A percentile compares a stretch with the other conserved stretches of the same genome.
Evolutionary conservation across 257 asterid genomes (phyloP).

Genomic region (Fraxinus pennsylvanica): DNA sequence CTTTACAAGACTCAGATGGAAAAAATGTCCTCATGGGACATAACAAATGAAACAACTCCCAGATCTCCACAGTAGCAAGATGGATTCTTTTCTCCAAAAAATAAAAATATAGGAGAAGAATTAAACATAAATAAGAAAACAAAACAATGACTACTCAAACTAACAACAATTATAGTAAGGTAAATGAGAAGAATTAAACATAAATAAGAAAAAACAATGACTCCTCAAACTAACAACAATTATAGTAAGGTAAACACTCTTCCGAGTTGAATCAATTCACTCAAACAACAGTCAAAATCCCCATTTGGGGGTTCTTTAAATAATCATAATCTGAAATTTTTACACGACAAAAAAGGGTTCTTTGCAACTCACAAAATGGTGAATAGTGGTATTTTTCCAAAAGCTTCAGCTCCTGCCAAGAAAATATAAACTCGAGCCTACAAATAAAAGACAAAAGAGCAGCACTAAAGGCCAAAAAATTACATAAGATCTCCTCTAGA

Average conservation of each 20-base stretch:
- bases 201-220: slow-evolving; percentile 7
- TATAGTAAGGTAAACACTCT: slow-evolving; percentile 24
- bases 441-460: slow-evolving; percentile 29
- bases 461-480: slow-evolving; percentile 26
- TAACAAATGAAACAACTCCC: slow-evolving; percentile 69
- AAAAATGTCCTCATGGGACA: slow-evolving; percentile 94
- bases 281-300: slow-evolving; percentile 28
- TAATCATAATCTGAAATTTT: slow-evolving; percentile 3
- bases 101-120: slow-evolving; percentile 16
- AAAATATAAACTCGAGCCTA: slow-evolving; percentile 25
- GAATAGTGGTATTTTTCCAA: slow-evolving; percentile 23
- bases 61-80: slow-evolving; percentile 87
- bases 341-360: slow-evolving; percentile 6
- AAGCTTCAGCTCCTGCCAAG: slow-evolving; percentile 16
- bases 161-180: slow-evolving; percentile 24
- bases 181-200: slow-evolving; percentile 18
- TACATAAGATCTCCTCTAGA: slow-evolving; percentile 58
- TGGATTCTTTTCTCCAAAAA: slow-evolving; percentile 28
- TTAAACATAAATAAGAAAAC: background rate
- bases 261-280: slow-evolving; percentile 23
- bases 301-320: slow-evolving; percentile 7
- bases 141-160: slow-evolving; percentile 19
- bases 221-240: slow-evolving; percentile 25
- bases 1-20: slow-evolving; percentile 85
- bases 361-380: slow-evolving; percentile 20